These are phyloP conservation scores for Zygosaccharomyces rouxii DNA, from an alignment of 805 yeast genomes.

Conservation along the genomic window DNA sequence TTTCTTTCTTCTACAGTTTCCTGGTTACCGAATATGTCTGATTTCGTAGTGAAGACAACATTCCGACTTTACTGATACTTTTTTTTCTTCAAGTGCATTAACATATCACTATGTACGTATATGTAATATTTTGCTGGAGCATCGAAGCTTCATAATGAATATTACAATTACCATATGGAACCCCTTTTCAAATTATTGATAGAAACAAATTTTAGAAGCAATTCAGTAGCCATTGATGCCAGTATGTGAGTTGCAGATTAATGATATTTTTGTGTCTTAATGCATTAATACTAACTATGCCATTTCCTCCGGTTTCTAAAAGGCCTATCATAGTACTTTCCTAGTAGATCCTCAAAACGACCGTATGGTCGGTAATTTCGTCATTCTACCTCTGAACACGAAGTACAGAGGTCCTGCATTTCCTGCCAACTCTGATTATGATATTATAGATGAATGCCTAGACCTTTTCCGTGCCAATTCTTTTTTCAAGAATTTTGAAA, in stretches of 20 bases:
- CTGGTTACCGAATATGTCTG: not conserved
- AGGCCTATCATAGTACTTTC: constrained; percentile 80
- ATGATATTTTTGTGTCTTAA: not conserved
- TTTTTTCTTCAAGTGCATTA: constrained; percentile 1
- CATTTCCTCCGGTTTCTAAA: not conserved
- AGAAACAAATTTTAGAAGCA: not conserved
- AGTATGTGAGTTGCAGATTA: constrained; percentile 4
- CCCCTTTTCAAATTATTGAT: constrained; percentile 4
- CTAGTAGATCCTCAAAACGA: constrained; percentile 55
- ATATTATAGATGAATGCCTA: constrained; percentile 83
- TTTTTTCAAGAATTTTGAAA: constrained; percentile 94
- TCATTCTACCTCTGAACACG: constrained; percentile 80
- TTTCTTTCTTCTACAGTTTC: not conserved
- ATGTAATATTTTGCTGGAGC: not conserved
- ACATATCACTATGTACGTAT: constrained; percentile 1
- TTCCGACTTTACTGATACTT: not conserved
- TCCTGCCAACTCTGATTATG: constrained; percentile 72
- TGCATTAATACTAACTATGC: not conserved
- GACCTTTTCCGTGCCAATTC: constrained; percentile 95
- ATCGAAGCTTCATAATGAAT: not conserved
- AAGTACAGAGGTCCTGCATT: constrained; percentile 88
- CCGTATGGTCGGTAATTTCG: constrained; percentile 72
- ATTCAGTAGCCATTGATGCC: constrained; percentile 7
- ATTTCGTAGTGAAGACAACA: constrained; percentile 5
- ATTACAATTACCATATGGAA: not conserved